These are phyloP conservation scores for Davidsoniella eucalypti DNA, from an alignment of 2,329 filamentous ascomycete species.

Conservation along the genomic window DNA sequence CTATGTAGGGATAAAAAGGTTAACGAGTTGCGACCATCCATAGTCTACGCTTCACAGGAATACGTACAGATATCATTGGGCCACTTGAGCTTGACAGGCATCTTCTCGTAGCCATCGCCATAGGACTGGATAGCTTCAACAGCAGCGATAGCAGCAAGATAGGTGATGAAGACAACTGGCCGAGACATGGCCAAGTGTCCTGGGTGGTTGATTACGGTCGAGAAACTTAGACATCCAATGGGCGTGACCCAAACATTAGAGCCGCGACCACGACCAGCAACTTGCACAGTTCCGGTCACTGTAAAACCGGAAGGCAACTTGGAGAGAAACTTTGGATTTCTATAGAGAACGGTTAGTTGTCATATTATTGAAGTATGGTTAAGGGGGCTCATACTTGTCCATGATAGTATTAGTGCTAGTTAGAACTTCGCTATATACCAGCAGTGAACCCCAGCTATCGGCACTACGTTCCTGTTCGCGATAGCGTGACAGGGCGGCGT, in stretches of 20 bases:
- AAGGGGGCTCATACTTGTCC: slow-evolving; percentile 47
- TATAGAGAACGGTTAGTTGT: slow-evolving; percentile 18
- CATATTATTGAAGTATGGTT: not conserved
- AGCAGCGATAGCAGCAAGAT: slow-evolving; percentile 75
- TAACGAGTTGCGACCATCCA: slow-evolving; percentile 13
- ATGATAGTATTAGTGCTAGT: slow-evolving; percentile 89
- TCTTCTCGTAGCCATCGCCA: slow-evolving; percentile 51
- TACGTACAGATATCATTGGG: slow-evolving; percentile 77
- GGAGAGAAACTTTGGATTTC: slow-evolving; percentile 62
- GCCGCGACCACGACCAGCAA: slow-evolving; percentile 76
- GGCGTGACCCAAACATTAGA: slow-evolving; percentile 92
- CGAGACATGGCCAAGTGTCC: slow-evolving; percentile 52
- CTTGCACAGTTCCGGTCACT: slow-evolving; percentile 68
- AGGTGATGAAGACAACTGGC: slow-evolving; percentile 86
- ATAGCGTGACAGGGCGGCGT: slow-evolving; percentile 52
- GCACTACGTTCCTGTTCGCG: slow-evolving; percentile 34
- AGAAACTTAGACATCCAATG: slow-evolving; percentile 72
- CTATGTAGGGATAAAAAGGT: slow-evolving; percentile 19
- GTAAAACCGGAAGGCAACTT: slow-evolving; percentile 76
- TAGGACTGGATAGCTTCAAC: slow-evolving; percentile 72
- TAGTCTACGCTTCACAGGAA: not conserved
- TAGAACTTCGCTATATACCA: slow-evolving; percentile 82
- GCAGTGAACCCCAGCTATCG: slow-evolving; percentile 54
- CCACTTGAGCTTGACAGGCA: slow-evolving; percentile 88
- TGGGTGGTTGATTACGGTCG: slow-evolving; percentile 71